Evolutionary conservation across 1,139 yeast species (phyloP).

Genomic region (Lodderomyces elongisporus): DNA sequence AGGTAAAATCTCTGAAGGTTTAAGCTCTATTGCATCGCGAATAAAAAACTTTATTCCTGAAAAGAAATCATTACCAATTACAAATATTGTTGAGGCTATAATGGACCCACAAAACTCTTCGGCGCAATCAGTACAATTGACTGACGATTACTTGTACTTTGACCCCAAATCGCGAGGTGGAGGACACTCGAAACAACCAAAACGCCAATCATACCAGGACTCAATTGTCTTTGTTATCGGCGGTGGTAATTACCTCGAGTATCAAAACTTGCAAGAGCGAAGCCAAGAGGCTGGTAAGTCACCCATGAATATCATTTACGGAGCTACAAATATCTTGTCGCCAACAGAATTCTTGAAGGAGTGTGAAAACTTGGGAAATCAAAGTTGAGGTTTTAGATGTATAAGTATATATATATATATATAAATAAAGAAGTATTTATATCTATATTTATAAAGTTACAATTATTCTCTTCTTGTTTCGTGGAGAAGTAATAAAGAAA

Average conservation of each 20-base stretch:
- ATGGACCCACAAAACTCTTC: constrained; percentile 75
- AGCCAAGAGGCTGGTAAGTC: constrained; percentile 31
- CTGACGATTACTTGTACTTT: constrained; percentile 86
- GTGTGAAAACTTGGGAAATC: constrained; percentile 26
- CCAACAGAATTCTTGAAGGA: constrained; percentile 75
- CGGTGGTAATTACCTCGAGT: constrained; percentile 93
- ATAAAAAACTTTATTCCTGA: constrained; percentile 85
- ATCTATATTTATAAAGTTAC: constrained; percentile 2
- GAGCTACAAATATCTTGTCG: constrained; percentile 76
- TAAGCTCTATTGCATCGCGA: constrained; percentile 84
- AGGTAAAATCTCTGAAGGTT: constrained; percentile 70
- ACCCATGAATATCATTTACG: constrained; percentile 62
- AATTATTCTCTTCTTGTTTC: no score
- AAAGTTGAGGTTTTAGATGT: no score
- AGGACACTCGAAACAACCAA: constrained; percentile 83
- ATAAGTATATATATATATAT: constrained; percentile 1
- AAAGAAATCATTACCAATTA: constrained; percentile 80
- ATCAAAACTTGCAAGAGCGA: constrained; percentile 93
- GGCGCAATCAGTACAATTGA: constrained; percentile 55
- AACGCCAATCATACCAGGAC: constrained; percentile 74
- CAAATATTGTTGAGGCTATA: constrained; percentile 84
- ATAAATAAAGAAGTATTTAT: neutral
- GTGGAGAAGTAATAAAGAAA: neutral
- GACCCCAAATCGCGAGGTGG: constrained; percentile 95
- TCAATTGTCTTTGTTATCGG: constrained; percentile 90